These are phyloP conservation scores for Stephania yunnanensis DNA, from an alignment of 164 flowering plant species.

Conservation along the genomic window DNA sequence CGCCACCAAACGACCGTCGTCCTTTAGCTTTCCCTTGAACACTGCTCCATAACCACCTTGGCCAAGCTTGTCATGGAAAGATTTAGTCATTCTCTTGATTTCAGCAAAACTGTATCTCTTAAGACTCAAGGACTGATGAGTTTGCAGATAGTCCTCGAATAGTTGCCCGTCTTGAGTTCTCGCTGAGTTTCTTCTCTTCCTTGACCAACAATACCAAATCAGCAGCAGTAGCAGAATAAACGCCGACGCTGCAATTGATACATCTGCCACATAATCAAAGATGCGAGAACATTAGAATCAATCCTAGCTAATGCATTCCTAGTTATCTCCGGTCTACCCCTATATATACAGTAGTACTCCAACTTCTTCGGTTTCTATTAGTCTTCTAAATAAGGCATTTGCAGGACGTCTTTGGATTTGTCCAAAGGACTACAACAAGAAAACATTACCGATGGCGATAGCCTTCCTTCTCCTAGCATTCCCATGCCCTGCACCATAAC, in stretches of 20 bases:
- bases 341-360: not conserved
- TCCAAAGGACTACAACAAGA: too few relatives aligned
- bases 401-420: too few relatives aligned
- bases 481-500: too few relatives aligned
- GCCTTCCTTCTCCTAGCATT: not conserved
- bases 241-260: not conserved
- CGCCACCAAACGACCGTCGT: constrained; percentile 1
- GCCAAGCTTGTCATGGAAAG: constrained; percentile 10
- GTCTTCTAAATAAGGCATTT: too few relatives aligned
- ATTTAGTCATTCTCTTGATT: constrained; percentile 15
- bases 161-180: not conserved
- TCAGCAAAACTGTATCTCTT: constrained; percentile 16
- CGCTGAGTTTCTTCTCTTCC: not conserved
- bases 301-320: too few relatives aligned
- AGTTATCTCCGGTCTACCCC: too few relatives aligned
- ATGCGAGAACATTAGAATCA: not conserved
- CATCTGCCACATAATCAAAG: not conserved
- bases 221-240: not conserved
- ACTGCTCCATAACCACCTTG: constrained; percentile 15
- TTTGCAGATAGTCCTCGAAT: not conserved
- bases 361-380: not conserved
- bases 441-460: not conserved
- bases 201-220: not conserved
- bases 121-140: constrained; percentile 5
- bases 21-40: constrained; percentile 10